Conservation (phyloP, 768 basidiomycete species). For the Boletus bicolor region DNA sequence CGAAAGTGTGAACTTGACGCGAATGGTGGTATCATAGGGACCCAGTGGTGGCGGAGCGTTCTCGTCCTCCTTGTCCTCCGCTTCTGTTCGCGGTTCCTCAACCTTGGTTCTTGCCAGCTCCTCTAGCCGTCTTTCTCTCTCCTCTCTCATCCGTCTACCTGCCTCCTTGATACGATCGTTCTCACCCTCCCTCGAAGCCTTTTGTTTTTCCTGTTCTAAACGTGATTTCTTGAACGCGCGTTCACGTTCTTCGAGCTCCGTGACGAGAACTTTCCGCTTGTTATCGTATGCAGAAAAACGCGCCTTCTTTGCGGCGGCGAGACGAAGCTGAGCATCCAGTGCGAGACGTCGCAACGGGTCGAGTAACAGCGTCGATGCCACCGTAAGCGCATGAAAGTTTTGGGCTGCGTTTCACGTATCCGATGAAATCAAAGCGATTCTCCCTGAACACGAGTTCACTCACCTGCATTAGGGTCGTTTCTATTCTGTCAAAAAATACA, state of each 20-base stretch:
- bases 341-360: constrained; percentile 78
- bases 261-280: constrained; percentile 71
- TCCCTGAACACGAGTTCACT: not conserved
- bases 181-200: constrained; percentile 51
- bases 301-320: constrained; percentile 63
- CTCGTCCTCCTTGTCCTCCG: constrained; percentile 34
- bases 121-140: constrained; percentile 53
- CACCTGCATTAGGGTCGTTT: constrained; percentile 76
- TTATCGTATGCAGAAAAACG: constrained; percentile 68
- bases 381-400: constrained; percentile 82
- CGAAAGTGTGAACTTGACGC: constrained; percentile 64
- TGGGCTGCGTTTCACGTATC: constrained; percentile 40
- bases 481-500: constrained; percentile 50
- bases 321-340: constrained; percentile 73
- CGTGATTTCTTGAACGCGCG: constrained; percentile 71
- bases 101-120: constrained; percentile 39
- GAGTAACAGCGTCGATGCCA: constrained; percentile 76
- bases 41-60: constrained; percentile 59
- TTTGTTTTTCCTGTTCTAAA: constrained; percentile 58
- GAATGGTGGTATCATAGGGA: constrained; percentile 72
- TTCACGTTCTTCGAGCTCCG: constrained; percentile 78
- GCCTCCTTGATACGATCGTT: constrained; percentile 75
- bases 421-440: not conserved
- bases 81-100: constrained; percentile 22
- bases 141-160: constrained; percentile 64